Evolutionary conservation across 352 stramenopile genomes (phyloP), one percentile per base, ranked within the genome.

Genomic region (Phytophthora niederhauseri): DNA sequence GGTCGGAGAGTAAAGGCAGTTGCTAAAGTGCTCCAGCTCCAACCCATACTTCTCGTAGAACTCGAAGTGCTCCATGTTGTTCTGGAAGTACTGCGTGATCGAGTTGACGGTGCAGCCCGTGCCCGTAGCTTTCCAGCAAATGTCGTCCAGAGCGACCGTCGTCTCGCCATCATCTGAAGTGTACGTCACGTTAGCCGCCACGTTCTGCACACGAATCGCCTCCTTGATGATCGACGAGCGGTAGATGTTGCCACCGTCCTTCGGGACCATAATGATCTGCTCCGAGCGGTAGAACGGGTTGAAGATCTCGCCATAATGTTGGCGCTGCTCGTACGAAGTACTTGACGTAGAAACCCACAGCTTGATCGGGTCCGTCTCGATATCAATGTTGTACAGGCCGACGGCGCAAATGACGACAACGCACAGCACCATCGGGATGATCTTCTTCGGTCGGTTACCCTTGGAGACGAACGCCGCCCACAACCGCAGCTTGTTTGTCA

Each of bases 261-360:
- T 91, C 2, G 79, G 79, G 22, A 85, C 84, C 49, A 92, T 24
- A 56, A 92, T 87, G 28, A 90, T 48, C 48, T 92, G 82, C 51
- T 88, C 78, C 19, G 84, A 77, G 12, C 84, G 81, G 70, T 91
- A 92, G 66, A 92, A 92, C 3, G 84, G 84, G 56, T 81, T 84
- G 48, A 92, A 92, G 3, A 90, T 70, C 2, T 88, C 59, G 19
- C 77, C 82, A 53, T 87, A 91, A 50, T 83, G 78, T 51, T 89
- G 73, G n/a, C 72, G 72, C 54, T 91, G 72, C 46, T 87, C 72
- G 67, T 82, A 90, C 12, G 82, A 76, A 7, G 68, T 78, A 62
- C 81, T 91, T 0, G 75, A 82, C 41, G 82, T 81, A 11, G 82
- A 81, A 2, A 90, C 81, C 82, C 82, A 91, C 14, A 91, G 61